Base-by-base conservation (phyloP, 2,329 filamentous ascomycete genomes). In the Ceratocystis ficicola region DNA sequence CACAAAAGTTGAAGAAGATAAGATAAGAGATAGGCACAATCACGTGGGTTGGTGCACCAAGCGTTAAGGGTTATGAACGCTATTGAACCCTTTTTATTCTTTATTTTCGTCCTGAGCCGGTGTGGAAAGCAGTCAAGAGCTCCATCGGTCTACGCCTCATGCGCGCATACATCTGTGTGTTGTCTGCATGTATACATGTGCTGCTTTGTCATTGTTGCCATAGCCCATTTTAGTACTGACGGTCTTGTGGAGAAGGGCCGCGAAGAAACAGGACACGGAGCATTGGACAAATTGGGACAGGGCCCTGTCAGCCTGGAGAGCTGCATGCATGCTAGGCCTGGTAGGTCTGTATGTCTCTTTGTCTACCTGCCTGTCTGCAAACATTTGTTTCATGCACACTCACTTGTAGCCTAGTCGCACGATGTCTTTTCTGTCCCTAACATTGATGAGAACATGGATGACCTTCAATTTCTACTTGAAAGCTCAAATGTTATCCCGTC, bases 211-310 rank as follows among this genome's bases (percentile, higher is more conserved):
- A 52, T 32, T 6, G 30, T 32, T 32, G 30, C 30, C 30, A 32
- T 32, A 7, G 30, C 30, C 12, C 10, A 20, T 25, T 12, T n/a
- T 50, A 10, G 20, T 15, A 57, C 15, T 15, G 5, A n/a, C 10
- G 30, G 52, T 57, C 4, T 22, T 32, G 10, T 32, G 52, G 25
- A 32, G 52, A 59, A 59, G 22, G 25, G n/a, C 8, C 2, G 28
- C 52, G 36, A 59, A n/a, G 52, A 59, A 59, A 59, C 55, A 59
- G 32, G 15, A 59, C 28, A 59, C 28, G 55, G 55, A 36, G 55
- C 55, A 59, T 59, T 59, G 55, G 55, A 36, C 55, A 28, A 59
- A 59, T 59, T 36, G 28, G 28, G 28, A 59, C 28, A 32, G 22
- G 55, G 28, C 25, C 55, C 5, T 59, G 55, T n/a, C 28, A n/a